Evolutionary conservation across 768 basidiomycete species (phyloP), one percentile per base, ranked within the genome.

Genomic region (Leucocoprinus leucothites): DNA sequence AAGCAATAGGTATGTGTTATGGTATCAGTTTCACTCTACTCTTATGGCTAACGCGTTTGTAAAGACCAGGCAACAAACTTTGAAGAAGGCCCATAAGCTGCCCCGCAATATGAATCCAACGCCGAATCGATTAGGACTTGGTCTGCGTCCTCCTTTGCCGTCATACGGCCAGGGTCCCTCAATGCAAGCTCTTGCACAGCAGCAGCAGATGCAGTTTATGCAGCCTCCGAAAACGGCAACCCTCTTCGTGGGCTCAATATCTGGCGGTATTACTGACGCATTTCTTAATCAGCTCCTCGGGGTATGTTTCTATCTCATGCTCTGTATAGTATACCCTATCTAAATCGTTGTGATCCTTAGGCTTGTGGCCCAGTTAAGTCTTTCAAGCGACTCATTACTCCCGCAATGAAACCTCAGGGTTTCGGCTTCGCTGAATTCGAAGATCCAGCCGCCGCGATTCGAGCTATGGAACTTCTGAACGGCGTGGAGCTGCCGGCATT

Each of bases 351-450:
- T 26, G 14, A 13, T 24, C 21, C 13, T 18, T 57, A 98, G 95
- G 86, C 94, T 25, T 98, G 94, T 63, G 97, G 97, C 13, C 83
- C 86, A 3, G 76, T 98, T 57, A 85, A 85, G 57, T 92, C 91
- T 0, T 91, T 99, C 74, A 98, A 95, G 63, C 87, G 95, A 14
- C 84, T 95, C 21, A 90, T 91, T 44, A 95, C 94, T 1, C 91
- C 94, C 22, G 86, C 90, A 16, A 92, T 95, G 64, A 92, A 95
- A 69, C 90, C 95, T 5, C 91, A 95, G 74, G 94, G 93, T 2
- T 98, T 98, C 66, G 97, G 95, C 9, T 99, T 98, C 70, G 96
- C 93, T 47, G 91, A 96, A 68, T 98, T 83, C 66, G 91, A 95
- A 67, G 95, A 95, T 52, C 92, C 96, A 13, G 91, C 95, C 67